phyloP scores from a whole-genome alignment of 768 basidiomycete genomes.

The Phaeotremella skinneri region DNA sequence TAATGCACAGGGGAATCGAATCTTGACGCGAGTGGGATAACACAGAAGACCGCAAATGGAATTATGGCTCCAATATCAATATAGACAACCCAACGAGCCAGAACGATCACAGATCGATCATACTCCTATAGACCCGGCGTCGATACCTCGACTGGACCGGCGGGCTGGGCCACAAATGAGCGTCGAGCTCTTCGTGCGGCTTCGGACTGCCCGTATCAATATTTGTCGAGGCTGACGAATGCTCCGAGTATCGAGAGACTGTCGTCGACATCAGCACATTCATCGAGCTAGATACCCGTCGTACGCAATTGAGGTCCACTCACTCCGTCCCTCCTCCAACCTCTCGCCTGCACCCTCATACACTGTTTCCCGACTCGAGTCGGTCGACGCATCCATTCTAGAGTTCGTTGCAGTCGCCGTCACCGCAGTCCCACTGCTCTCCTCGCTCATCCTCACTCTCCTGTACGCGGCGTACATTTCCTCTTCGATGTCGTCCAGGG shows the following conservation, averaged over 20 bases:
- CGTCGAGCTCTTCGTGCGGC: neutral
- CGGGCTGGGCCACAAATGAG: slow-evolving; percentile 10
- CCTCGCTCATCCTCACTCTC: neutral
- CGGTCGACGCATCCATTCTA: too few relatives aligned
- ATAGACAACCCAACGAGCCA: neutral
- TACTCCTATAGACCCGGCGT: slow-evolving; percentile 2
- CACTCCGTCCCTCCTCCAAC: neutral
- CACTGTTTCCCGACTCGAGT: too few relatives aligned
- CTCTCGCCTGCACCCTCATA: slow-evolving; percentile 15
- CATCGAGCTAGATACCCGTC: neutral
- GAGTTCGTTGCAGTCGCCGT: too few relatives aligned
- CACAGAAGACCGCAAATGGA: neutral
- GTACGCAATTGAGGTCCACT: neutral
- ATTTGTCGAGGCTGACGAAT: neutral
- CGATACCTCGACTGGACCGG: neutral
- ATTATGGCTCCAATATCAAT: neutral
- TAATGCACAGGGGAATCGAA: slow-evolving; percentile 14
- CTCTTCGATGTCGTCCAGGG: neutral
- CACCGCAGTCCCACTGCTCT: too few relatives aligned
- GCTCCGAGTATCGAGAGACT: neutral
- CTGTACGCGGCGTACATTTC: neutral
- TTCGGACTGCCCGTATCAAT: neutral
- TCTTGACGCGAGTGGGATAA: neutral
- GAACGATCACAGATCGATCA: slow-evolving; percentile 4
- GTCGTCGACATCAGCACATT: neutral